Percentiles rank a stretch among this genome's conserved stretches.
Evolutionary conservation across 768 basidiomycete genomes (phyloP).

Genomic region (Lentinula sp.): DNA sequence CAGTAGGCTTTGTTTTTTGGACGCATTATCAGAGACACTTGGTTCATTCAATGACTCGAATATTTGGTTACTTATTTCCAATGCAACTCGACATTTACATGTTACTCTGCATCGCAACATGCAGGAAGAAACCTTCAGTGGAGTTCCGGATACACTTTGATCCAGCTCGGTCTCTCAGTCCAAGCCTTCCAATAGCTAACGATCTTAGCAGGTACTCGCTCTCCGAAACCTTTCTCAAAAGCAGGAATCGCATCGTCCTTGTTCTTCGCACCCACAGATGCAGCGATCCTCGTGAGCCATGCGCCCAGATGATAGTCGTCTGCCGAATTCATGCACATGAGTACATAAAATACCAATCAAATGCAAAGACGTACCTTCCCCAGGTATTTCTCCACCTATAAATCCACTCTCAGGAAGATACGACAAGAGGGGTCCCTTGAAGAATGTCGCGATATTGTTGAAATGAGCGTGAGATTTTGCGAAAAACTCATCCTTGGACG

Average conservation of each 20-base stretch:
- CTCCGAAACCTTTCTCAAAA: constrained; percentile 33
- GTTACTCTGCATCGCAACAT: too few relatives aligned
- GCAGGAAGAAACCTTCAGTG: not conserved
- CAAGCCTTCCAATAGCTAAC: constrained; percentile 38
- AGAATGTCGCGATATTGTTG: constrained; percentile 27
- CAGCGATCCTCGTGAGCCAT: constrained; percentile 45
- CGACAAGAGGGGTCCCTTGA: constrained; percentile 31
- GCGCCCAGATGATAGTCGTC: constrained; percentile 48
- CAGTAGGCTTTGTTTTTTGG: too few relatives aligned
- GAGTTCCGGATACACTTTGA: constrained; percentile 28
- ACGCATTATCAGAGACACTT: too few relatives aligned
- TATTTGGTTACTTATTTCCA: too few relatives aligned
- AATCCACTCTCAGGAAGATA: constrained; percentile 37
- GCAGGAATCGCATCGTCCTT: constrained; percentile 29
- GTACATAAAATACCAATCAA: not conserved
- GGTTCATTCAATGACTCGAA: too few relatives aligned
- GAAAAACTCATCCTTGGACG: constrained; percentile 34
- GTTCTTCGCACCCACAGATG: constrained; percentile 27
- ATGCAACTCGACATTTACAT: too few relatives aligned
- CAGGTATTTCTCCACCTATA: constrained; percentile 38
- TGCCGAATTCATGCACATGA: not conserved
- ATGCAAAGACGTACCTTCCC: constrained; percentile 24
- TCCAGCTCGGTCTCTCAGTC: constrained; percentile 38
- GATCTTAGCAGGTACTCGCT: constrained; percentile 29
- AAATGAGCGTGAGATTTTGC: constrained; percentile 30